Evolutionary conservation across 2,329 filamentous ascomycete species (phyloP), one percentile per base, ranked within the genome.

Genomic region (Penicillium corylophilum): DNA sequence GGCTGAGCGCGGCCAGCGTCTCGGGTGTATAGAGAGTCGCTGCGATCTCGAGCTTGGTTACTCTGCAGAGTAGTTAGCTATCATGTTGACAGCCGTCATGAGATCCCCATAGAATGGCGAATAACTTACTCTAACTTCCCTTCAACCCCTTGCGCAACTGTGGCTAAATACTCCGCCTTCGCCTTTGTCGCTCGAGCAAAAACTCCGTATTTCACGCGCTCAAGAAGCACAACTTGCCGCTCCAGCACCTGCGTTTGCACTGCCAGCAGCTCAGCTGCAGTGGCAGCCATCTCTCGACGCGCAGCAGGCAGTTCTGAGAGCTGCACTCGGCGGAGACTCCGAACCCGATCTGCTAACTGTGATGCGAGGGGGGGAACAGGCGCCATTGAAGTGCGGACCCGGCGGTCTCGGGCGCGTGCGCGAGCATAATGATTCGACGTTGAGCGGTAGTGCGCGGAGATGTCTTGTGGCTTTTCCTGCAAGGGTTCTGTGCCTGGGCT

Each of bases 1-100:
- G 57, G 3, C 50, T 45, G 15, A 74, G 61, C 12, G 72, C 70
- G 33, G 61, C 55, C 33, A 64, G 51, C 1, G 65, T 68, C 51
- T 74, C 71, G 3, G 71, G 70, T 0, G 70, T 74, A 56, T 74
- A 71, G 8, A 74, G 67, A 10, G 59, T 57, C n/a, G 67, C 62
- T 7, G 66, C 56, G n/a, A 69, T 62, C 44, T 73, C 71, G 39
- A 71, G 56, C 53, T 68, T 69, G 39, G 67, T 69, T 20, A 74
- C 66, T 44, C 71, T 74, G 31, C 38, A 24, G 20, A 15, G 2
- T n/a, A 2, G 44, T 55, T 45, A 55, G 47, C 31, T 12, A 43
- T 36, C 1, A 10, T 12, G 18, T 38, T 16, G 35, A 41, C 2
- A 16, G n/a, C 2, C 2, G 6, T 15, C n/a, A 1, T 13, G 10